Percentiles rank a stretch among this genome's conserved stretches.
These are phyloP conservation scores for Panaeolus papilionaceus DNA, from an alignment of 768 basidiomycete species.

Conservation along the genomic window DNA sequence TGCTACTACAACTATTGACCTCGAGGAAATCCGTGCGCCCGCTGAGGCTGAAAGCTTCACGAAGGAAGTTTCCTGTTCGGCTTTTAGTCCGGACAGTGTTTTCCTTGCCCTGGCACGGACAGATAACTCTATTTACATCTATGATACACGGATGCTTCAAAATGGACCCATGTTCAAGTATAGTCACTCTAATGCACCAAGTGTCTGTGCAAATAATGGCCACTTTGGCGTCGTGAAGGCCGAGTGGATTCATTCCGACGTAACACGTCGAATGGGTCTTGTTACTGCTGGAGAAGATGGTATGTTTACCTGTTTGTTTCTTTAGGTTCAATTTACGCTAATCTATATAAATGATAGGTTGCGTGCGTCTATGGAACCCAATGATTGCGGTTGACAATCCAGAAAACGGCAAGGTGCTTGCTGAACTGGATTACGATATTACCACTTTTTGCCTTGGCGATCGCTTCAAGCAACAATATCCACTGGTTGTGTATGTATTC, in stretches of 20 bases:
- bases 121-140: slow-evolving; percentile 66
- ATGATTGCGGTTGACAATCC: slow-evolving; percentile 41
- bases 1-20: slow-evolving; percentile 35
- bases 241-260: slow-evolving; percentile 56
- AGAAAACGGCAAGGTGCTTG: slow-evolving; percentile 55
- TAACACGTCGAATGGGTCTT: slow-evolving; percentile 46
- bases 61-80: slow-evolving; percentile 54
- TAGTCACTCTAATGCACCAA: slow-evolving; percentile 45
- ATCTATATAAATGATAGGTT: slow-evolving; percentile 47
- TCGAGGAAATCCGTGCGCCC: slow-evolving; percentile 40
- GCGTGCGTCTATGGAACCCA: slow-evolving; percentile 73
- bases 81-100: slow-evolving; percentile 65
- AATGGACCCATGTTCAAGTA: slow-evolving; percentile 54
- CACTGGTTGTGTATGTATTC: slow-evolving; percentile 63
- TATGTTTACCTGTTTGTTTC: slow-evolving; percentile 33
- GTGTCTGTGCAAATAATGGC: slow-evolving; percentile 35
- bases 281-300: slow-evolving; percentile 72
- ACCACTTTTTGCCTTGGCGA: slow-evolving; percentile 67
- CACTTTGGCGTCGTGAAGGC: slow-evolving; percentile 58
- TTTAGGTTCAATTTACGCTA: not conserved
- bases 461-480: slow-evolving; percentile 52
- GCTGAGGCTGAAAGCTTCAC: slow-evolving; percentile 27
- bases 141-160: slow-evolving; percentile 62
- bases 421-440: slow-evolving; percentile 61
- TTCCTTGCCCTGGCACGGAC: slow-evolving; percentile 65